Evolutionary conservation across 2,329 filamentous ascomycete genomes (phyloP), one percentile per base, ranked within the genome.

Genomic region (Aspergillus proliferans): DNA sequence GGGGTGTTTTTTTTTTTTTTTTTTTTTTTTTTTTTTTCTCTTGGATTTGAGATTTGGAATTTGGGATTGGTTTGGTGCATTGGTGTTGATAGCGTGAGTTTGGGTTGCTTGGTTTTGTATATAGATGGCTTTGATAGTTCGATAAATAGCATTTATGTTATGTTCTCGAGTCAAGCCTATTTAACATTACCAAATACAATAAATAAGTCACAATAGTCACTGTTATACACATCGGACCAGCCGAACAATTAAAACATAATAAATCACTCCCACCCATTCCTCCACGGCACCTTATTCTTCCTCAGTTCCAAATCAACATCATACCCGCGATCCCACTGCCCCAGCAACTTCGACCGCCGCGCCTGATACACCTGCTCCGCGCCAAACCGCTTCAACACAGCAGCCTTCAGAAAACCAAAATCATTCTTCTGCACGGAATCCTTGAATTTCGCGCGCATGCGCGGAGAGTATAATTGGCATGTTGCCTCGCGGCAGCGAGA

Each of bases 401-500:
- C 71, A 30, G 83, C 72, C 58, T 79, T 81, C 36, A 95, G 68
- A 54, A 84, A 84, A 21, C 75, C 74, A 49, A 85, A 76, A 60
- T 95, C 87, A 46, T 85, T 79, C 33, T 77, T 77, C 48, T 78
- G 73, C 41, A 88, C 83, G 0, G 86, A 84, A 26, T 81, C 77
- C 24, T 73, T 69, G 63, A 94, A 95, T 1, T 88, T 76, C 0
- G 78, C 76, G 38, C 89, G 78, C 88, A 95, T 95, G 14, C 86
- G 79, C 3, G 78, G 70, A 40, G 87, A 91, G 65, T 93, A 95
- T 2, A 96, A 76, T 66, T 92, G 87, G 62, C 91, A 96, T 19
- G 74, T 79, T 54, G 73, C 55, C 67, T 68, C 64, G 50, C 67
- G 61, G 49, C 54, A 63, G 19, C 58, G 56, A 53, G 55, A 48